These are phyloP conservation scores for Stentor roeselii DNA, from an alignment of 73 alveolate species.

Conservation along the genomic window DNA sequence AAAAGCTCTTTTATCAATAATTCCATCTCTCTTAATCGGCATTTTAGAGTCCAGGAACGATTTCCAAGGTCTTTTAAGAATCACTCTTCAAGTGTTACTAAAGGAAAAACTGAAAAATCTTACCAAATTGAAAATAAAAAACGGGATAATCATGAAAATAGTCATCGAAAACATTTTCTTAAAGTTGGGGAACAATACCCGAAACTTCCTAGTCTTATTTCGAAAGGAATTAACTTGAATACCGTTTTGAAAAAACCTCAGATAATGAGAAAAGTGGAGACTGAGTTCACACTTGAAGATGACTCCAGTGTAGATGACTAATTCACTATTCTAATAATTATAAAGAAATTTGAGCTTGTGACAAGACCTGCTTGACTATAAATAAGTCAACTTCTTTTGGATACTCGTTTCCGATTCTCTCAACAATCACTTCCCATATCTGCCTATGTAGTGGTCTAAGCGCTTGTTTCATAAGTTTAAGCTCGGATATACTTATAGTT, in stretches of 20 bases:
- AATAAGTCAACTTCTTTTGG: not conserved
- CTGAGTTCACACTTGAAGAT: not conserved
- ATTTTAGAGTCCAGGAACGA: not conserved
- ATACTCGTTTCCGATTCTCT: not conserved
- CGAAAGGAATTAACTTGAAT: not conserved
- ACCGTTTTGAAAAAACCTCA: no score
- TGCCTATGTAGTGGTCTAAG: constrained; percentile 1
- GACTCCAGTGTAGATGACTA: not conserved
- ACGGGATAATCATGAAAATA: no score
- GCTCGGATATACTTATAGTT: not conserved
- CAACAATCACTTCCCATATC: not conserved
- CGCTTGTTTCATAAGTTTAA: not conserved
- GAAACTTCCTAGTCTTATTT: not conserved
- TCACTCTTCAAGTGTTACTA: not conserved
- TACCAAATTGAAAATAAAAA: not conserved
- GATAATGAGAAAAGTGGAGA: no score
- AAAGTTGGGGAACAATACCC: no score
- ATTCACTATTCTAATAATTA: no score
- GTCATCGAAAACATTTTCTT: not conserved
- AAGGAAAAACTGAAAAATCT: not conserved
- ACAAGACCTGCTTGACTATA: not conserved
- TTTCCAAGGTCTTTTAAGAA: not conserved
- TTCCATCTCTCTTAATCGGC: not conserved
- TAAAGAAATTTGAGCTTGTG: not conserved
- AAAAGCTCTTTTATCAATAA: not conserved